phyloP scores from a whole-genome alignment of 2,329 filamentous ascomycete genomes.

The Verticillium longisporum region DNA sequence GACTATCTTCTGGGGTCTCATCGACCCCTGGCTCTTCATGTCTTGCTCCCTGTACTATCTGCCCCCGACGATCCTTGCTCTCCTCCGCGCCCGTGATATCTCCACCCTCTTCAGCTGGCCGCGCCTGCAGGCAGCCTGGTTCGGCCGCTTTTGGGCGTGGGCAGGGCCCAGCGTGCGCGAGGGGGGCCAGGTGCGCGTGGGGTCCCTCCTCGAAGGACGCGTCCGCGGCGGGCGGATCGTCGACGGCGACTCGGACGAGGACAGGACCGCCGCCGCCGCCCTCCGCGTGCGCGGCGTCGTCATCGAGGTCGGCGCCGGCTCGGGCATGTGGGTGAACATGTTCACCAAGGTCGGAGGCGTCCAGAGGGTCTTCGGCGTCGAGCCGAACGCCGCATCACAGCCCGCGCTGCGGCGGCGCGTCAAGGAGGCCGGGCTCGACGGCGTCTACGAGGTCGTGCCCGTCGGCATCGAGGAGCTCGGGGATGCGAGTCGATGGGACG shows the following conservation, averaged over 20 bases:
- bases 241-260: conserved; percentile 12
- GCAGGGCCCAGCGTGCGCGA: conserved; percentile 43
- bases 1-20: conserved; percentile 24
- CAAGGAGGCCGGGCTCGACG: conserved; percentile 43
- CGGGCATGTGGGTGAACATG: conserved; percentile 52
- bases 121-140: conserved; percentile 44
- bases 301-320: conserved; percentile 57
- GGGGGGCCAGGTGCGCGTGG: conserved; percentile 33
- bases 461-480: conserved; percentile 54
- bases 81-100: conserved; percentile 28
- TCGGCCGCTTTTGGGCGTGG: conserved; percentile 52
- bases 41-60: conserved; percentile 38
- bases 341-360: conserved; percentile 29
- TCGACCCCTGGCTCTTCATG: conserved; percentile 49
- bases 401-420: conserved; percentile 37
- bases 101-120: conserved; percentile 31
- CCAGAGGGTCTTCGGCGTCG: conserved; percentile 53
- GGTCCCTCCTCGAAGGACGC: conserved; percentile 48
- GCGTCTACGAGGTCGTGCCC: conserved; percentile 54
- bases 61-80: conserved; percentile 38
- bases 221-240: conserved; percentile 28
- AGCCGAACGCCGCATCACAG: conserved; percentile 53
- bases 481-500: conserved; percentile 31
- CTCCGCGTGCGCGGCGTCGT: conserved; percentile 42
- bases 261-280: conserved; percentile 13